Evolutionary conservation across 2,329 filamentous ascomycete species (phyloP), one percentile per base, ranked within the genome.

Genomic region (Fusarium temperatum): DNA sequence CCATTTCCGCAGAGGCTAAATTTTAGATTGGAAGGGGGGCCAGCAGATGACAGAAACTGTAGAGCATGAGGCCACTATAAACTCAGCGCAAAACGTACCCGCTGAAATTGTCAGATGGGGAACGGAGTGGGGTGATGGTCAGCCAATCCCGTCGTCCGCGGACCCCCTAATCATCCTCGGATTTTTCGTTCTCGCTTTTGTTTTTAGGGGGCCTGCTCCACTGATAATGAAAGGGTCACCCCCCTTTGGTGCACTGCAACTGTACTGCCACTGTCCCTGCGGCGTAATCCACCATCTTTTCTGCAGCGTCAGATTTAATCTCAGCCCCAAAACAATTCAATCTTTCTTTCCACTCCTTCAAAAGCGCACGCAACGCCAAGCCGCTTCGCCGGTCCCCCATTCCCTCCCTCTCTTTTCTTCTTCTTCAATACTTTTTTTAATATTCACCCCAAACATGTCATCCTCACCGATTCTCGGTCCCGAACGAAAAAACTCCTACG

Each of bases 401-500:
- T 54, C 55, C 35, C 32, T 51, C 42, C 38, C 36, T 48, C 22
- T 53, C 7, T 35, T 26, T 42, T 50, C 17, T 30, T 28, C 24
- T 45, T 45, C 24, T 26, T 28, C 24, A 51, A 51, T 66, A n/a
- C 32, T 20, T 17, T 17, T 28, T 13, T 48, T 51, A 50, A 50
- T 32, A 36, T 6, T 45, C 14, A 32, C 9, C 35, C 1, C 6
- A 44, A 47, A 51, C 47, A 70, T 70, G 68, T 70, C 66, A 13
- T 53, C 67, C 17, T 70, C 67, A 35, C 67, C 67, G n/a, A 70
- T 64, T 13, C 66, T 69, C 22, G 67, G 67, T 22, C 67, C 64
- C 39, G 55, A 58, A 41, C 68, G 38, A 6, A 70, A 75, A 48
- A 50, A 28, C 15, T 62, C 59, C n/a, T 79, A 69, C 66, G 78